These are phyloP conservation scores for Termitomyces sp. DNA, from an alignment of 768 basidiomycete species.

Conservation along the genomic window DNA sequence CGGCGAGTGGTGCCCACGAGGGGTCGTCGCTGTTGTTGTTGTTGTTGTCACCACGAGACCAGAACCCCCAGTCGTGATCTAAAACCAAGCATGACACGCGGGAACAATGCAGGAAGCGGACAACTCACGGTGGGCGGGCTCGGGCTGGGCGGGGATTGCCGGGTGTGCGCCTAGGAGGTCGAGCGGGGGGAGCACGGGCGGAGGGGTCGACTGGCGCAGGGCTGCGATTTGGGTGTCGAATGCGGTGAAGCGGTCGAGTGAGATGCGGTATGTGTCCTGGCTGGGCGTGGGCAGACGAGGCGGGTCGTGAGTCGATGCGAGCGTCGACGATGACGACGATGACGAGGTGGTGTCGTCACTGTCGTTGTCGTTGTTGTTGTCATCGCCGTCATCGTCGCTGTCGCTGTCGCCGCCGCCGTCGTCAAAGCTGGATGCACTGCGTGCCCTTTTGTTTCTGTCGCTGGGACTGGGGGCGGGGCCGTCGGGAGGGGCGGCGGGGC, in stretches of 20 bases:
- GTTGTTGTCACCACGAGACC: too few species aligned
- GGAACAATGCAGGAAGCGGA: too few species aligned
- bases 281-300: not conserved
- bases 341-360: too few species aligned
- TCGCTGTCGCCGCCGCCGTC: constrained; percentile 25
- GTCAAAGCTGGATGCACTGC: constrained; percentile 47
- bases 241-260: constrained; percentile 49
- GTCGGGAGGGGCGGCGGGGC: constrained; percentile 29
- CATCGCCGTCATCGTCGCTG: too few species aligned
- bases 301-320: constrained; percentile 19
- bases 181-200: constrained; percentile 35
- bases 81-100: too few species aligned
- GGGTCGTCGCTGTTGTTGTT: too few species aligned
- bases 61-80: too few species aligned
- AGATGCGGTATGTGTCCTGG: constrained; percentile 36
- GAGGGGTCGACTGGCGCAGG: constrained; percentile 38
- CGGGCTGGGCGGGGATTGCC: constrained; percentile 13
- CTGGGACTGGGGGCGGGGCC: constrained; percentile 30
- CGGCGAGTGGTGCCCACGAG: too few species aligned
- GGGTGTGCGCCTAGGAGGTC: constrained; percentile 17
- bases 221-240: constrained; percentile 54
- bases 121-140: too few species aligned
- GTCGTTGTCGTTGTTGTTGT: too few species aligned
- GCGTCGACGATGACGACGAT: constrained; percentile 31
- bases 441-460: constrained; percentile 55